Conservation (phyloP, 306 rosid species). For the Sicyos baderoa region DNA sequence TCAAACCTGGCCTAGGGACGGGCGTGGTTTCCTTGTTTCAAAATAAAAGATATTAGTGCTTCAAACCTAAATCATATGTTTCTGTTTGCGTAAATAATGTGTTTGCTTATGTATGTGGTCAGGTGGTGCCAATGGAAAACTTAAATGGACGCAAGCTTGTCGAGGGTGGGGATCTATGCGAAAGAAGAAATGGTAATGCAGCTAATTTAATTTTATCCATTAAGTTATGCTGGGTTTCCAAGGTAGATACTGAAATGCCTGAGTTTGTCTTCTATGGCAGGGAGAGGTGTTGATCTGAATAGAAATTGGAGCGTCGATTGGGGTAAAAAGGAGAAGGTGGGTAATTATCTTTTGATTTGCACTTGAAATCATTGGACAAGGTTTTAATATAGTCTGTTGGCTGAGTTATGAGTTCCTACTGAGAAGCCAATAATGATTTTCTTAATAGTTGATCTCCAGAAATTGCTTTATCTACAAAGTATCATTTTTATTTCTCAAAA, state of each 20-base stretch:
- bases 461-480: not conserved
- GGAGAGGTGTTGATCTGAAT: conserved; percentile 99
- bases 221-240: conserved; percentile 15
- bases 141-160: conserved; percentile 78
- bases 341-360: conserved; percentile 15
- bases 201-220: conserved; percentile 19
- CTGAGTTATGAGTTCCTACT: not conserved
- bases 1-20: too few relatives aligned
- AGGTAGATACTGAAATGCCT: conserved; percentile 25
- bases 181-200: conserved; percentile 83
- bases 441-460: not conserved
- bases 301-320: conserved; percentile 98
- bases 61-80: not conserved
- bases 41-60: conserved; percentile 12
- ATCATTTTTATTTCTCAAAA: not conserved
- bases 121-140: conserved; percentile 98
- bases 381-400: not conserved
- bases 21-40: too few relatives aligned
- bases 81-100: conserved; percentile 1
- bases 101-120: conserved; percentile 16
- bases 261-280: conserved; percentile 40
- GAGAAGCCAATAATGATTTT: not conserved
- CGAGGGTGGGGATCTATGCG: conserved; percentile 85
- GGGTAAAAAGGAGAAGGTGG: conserved; percentile 98
- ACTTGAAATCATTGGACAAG: not conserved